A percentile compares a stretch with the other conserved stretches of the same genome.
Evolutionary conservation across 805 yeast species (phyloP).

Genomic region (Zygoascus tannicola): DNA sequence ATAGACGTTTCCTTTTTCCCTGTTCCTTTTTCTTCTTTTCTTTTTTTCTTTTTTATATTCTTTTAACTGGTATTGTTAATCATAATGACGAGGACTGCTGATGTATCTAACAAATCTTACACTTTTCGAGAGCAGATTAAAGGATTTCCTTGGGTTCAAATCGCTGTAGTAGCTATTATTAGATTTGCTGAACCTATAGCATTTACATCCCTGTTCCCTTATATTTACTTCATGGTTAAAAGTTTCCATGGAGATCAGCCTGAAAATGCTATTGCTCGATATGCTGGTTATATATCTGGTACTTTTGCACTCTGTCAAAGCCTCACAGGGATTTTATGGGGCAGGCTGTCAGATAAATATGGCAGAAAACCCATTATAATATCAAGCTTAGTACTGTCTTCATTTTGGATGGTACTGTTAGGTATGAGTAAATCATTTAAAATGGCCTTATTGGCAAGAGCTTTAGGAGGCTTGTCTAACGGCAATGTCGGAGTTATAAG

Average conservation of each 20-base stretch:
- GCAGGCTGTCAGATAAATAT: conserved; percentile 41
- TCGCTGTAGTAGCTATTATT: conserved; percentile 34
- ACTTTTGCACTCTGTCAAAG: conserved; percentile 56
- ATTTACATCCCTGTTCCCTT: conserved; percentile 56
- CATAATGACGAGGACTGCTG: not conserved
- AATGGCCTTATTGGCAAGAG: conserved; percentile 45
- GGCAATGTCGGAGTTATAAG: conserved; percentile 60
- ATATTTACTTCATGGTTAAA: conserved; percentile 53
- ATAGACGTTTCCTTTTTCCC: too few species aligned
- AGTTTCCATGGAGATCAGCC: conserved; percentile 44
- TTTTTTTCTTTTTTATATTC: not conserved
- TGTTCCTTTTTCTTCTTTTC: conserved; percentile 21
- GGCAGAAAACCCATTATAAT: conserved; percentile 50
- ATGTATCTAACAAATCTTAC: conserved; percentile 5
- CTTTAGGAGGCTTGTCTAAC: conserved; percentile 47
- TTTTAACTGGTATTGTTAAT: not conserved
- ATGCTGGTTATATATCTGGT: conserved; percentile 54
- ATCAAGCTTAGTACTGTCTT: conserved; percentile 45
- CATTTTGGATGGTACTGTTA: conserved; percentile 38
- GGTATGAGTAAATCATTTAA: conserved; percentile 47
- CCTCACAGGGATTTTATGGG: conserved; percentile 53
- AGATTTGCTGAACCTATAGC: conserved; percentile 56
- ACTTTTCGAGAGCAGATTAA: conserved; percentile 37
- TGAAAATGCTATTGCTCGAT: conserved; percentile 43
- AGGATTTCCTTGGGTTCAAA: conserved; percentile 49